Evolutionary conservation across 169 alveolate species (phyloP), one percentile per base, ranked within the genome.

Genomic region (Cryptosporidium canis): DNA sequence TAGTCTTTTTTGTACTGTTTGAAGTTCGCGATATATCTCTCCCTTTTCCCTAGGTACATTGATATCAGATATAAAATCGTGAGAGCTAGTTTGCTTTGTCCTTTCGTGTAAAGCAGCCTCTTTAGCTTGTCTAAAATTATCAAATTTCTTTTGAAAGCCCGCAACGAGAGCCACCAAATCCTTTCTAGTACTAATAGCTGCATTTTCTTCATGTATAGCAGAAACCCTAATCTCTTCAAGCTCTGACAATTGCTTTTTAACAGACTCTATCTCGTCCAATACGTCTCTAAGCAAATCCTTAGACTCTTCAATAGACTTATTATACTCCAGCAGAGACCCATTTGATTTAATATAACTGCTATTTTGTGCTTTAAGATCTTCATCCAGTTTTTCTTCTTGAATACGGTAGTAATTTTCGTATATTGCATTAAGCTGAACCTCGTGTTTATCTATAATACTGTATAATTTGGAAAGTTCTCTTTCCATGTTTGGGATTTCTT

Each of bases 381-480:
- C 72, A 11, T 77, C 87, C 29, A 31, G 55, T 21, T 41, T 58
- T 37, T 77, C 77, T 44, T 77, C 77, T 39, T 77, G 87, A 41
- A 56, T 35, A 58, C 37, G 39, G 24, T 77, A 77, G 3, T 53
- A 58, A 8, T 77, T 77, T 27, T 61, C 47, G 44, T 14, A 61
- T 18, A 77, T 71, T 3, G 77, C 24, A 48, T 77, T 77, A 55
- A 77, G 58, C 8, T 41, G 71, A 14, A 77, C 72, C 35, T 77
- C 77, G 12, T 39, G 48, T 21, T 61, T 61, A 21, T 77, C 87
- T 18, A 77, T 58, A 6, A 12, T 24, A 39, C 45, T 77, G 35
- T 16, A 21, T 53, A 77, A 8, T 14, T 41, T 45, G 18, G 55
- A 24, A 24, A 77, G 37, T 24, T 77, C 87, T 35, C 24, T 45